Evolutionary conservation across 2,329 filamentous ascomycete genomes (phyloP), one percentile per base, ranked within the genome.

Genomic region (Intubia oerlemansii): DNA sequence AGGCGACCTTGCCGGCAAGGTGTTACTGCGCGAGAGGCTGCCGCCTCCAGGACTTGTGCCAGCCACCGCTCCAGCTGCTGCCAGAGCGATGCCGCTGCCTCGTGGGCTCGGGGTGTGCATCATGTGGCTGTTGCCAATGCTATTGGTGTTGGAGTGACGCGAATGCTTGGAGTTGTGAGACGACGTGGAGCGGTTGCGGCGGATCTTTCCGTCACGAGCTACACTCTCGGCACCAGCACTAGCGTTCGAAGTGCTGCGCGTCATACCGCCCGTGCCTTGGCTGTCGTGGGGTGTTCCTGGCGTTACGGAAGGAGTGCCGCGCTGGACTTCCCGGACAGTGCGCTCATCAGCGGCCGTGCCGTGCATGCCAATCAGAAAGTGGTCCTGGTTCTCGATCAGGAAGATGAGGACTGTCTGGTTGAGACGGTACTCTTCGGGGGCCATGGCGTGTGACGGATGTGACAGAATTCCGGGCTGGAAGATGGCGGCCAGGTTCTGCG

Each of bases 341-440:
- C 64, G 72, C 45, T 90, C 80, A 45, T 93, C 84, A n/a, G 84
- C 79, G n/a, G 71, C 84, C n/a, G 84, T 93, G 25, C 88, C 88
- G 45, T 82, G 80, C 88, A 98, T 98, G 31, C 88, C 88, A 38
- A 98, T 90, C 38, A 98, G 57, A 58, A 98, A 98, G 50, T 92
- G 80, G 44, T 98, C 88, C 48, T 98, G 88, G 43, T 98, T 92
- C 46, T 95, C 84, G 39, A 98, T 98, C 40, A 98, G 56, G 50
- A 98, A 98, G 28, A 98, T 92, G 37, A 98, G 64, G 13, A 98
- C 85, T 42, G 88, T 85, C 58, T 98, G 88, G 46, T 90, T 95
- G 5, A 98, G 58, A 18, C 81, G 73, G 47, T 98, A 98, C 45
- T 95, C 85, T 32, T 78, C 68, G 0, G 88, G 88, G 1, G 81